These are phyloP conservation scores for Clarkia xantiana DNA, from an alignment of 345 rosid species.

Conservation along the genomic window DNA sequence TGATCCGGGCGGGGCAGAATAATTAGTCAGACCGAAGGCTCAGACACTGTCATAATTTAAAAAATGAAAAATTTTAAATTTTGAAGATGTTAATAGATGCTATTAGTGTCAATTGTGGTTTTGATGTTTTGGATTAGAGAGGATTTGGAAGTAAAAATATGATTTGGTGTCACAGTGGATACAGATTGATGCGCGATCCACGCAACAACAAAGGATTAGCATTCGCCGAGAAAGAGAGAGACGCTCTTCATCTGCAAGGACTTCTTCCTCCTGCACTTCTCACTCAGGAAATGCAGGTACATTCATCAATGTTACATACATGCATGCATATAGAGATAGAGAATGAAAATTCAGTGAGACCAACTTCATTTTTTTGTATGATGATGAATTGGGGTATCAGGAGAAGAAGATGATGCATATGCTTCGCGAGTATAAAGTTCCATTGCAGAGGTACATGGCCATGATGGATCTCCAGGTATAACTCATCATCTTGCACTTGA, in stretches of 20 bases:
- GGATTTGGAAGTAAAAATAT: background rate
- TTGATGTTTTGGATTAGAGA: too few species aligned
- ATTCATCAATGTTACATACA: too few species aligned
- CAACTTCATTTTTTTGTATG: background rate
- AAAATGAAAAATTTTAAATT: too few species aligned
- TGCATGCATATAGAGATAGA: too few species aligned
- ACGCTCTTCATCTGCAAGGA: conserved; percentile 83
- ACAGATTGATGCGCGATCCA: conserved; percentile 72
- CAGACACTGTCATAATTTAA: too few species aligned
- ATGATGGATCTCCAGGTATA: conserved; percentile 94
- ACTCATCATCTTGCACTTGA: background rate
- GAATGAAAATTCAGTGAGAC: background rate
- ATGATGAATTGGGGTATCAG: conserved; percentile 23
- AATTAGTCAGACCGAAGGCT: too few species aligned
- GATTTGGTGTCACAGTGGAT: conserved; percentile 41
- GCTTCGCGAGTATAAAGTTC: conserved; percentile 72
- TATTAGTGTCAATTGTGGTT: too few species aligned
- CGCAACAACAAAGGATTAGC: conserved; percentile 88
- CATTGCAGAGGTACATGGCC: conserved; percentile 77
- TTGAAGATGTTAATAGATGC: too few species aligned
- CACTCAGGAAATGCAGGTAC: conserved; percentile 78
- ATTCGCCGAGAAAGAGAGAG: conserved; percentile 71
- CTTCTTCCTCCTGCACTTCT: conserved; percentile 70
- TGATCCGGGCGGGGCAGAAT: too few species aligned
- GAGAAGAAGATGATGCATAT: conserved; percentile 60